phyloP scores from a whole-genome alignment of 768 basidiomycete species.

The Mycena metata region DNA sequence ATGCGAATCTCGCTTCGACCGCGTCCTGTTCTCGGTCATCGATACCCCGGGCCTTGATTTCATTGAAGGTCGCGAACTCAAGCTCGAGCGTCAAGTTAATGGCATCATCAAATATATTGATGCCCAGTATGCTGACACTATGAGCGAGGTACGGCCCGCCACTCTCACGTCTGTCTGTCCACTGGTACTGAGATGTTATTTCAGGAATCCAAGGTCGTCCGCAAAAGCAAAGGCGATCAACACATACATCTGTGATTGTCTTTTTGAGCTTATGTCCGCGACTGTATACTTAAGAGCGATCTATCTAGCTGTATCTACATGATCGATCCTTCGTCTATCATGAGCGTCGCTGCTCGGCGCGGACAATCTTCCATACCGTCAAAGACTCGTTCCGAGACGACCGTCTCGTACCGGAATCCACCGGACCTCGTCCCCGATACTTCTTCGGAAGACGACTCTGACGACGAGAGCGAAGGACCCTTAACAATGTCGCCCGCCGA shows the following conservation, averaged over 20 bases:
- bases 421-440: conserved; percentile 70
- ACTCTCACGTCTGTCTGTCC: conserved; percentile 6
- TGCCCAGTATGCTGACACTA: conserved; percentile 85
- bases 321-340: conserved; percentile 82
- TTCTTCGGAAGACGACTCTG: conserved; percentile 63
- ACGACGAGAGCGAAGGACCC: conserved; percentile 62
- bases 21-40: conserved; percentile 82
- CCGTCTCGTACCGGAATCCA: conserved; percentile 65
- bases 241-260: conserved; percentile 86
- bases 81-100: conserved; percentile 84
- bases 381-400: conserved; percentile 76
- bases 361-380: conserved; percentile 62
- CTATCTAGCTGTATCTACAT: conserved; percentile 81
- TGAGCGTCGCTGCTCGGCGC: conserved; percentile 66
- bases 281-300: conserved; percentile 23
- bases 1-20: conserved; percentile 85
- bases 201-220: conserved; percentile 90
- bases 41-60: conserved; percentile 92
- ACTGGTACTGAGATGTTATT: conserved; percentile 19
- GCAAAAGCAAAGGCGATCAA: conserved; percentile 89
- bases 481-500: conserved; percentile 83
- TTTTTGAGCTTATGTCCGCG: conserved; percentile 10
- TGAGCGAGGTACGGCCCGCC: conserved; percentile 77
- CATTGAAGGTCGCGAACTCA: conserved; percentile 76
- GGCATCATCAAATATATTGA: conserved; percentile 83